Evolutionary conservation across 257 asterid species (phyloP), one percentile per base, ranked within the genome.

Genomic region (Capsicum chinense): DNA sequence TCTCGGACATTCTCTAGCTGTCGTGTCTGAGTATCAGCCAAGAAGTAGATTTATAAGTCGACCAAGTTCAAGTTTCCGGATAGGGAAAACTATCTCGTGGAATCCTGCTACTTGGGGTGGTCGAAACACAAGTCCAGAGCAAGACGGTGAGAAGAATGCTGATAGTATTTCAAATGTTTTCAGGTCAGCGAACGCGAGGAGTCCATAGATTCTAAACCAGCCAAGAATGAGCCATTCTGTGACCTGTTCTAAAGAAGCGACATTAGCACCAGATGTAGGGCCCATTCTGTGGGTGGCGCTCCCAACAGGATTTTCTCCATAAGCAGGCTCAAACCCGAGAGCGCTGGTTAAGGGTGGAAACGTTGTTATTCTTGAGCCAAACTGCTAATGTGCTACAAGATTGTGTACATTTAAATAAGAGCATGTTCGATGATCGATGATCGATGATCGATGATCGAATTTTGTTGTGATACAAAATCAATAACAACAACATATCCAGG

Each of bases 21-120:
- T 91, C 90, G 88, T 94, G 84, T 69, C 97, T 13, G 70, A 88
- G 6, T 92, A 87, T 84, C 93, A 90, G 81, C 94, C 92, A 0
- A 97, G 93, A 39, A 39, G 44, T 39, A 39, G 98, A 82, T 82
- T 87, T 62, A 58, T 89, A 11, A 79, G 85, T 52, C 88, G 86
- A 86, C 81, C 94, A 35, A 84, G 90, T 86, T 59, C 94, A 1
- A 85, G 91, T 74, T 90, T 91, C 87, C 91, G 81, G 59, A 37
- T 92, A 15, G 94, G 95, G 67, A 89, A 92, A 86, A 88, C 91
- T 54, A 86, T 92, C 82, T 93, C 97, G 6, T 94, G 97, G 98
- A 87, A 95, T 44, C 97, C 98, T 7, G 85, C 94, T 63, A 86
- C 90, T 35, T 93, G 97, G 94, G 93, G 97, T 74, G 93, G 97